Evolutionary conservation across 176 grass and related monocot species (phyloP).

Genomic region (Stipa capillata): DNA sequence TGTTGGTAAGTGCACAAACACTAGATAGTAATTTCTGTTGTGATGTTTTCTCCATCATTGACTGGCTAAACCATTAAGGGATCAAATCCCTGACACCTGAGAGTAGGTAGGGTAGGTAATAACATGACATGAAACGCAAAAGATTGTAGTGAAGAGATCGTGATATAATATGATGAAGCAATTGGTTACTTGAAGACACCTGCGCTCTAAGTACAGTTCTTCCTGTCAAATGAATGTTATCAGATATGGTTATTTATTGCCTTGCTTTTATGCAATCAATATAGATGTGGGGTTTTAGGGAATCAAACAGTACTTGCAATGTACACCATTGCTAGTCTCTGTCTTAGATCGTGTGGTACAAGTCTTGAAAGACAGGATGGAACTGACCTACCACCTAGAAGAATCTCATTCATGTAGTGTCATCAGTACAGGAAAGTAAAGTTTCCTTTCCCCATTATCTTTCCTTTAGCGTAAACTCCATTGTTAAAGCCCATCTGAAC

Average conservation of each 20-base stretch:
- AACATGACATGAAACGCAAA: background rate
- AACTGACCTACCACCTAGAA: constrained; percentile 38
- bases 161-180: background rate
- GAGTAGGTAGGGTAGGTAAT: background rate
- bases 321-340: constrained; percentile 3
- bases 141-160: background rate
- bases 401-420: constrained; percentile 1
- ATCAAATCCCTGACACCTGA: background rate
- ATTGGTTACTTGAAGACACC: background rate
- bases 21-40: background rate
- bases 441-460: background rate
- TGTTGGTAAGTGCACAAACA: constrained; percentile 2
- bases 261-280: constrained; percentile 13
- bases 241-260: background rate
- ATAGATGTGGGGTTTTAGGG: constrained; percentile 6
- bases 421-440: no score
- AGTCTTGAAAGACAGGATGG: constrained; percentile 15
- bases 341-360: constrained; percentile 13
- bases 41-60: background rate
- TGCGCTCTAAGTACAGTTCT: constrained; percentile 15
- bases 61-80: no score
- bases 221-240: background rate
- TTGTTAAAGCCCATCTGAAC: no score
- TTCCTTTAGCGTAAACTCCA: background rate
- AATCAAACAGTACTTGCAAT: constrained; percentile 15